Conservation (phyloP, 208 protist genomes). For the Acanthamoeba royreba region DNA sequence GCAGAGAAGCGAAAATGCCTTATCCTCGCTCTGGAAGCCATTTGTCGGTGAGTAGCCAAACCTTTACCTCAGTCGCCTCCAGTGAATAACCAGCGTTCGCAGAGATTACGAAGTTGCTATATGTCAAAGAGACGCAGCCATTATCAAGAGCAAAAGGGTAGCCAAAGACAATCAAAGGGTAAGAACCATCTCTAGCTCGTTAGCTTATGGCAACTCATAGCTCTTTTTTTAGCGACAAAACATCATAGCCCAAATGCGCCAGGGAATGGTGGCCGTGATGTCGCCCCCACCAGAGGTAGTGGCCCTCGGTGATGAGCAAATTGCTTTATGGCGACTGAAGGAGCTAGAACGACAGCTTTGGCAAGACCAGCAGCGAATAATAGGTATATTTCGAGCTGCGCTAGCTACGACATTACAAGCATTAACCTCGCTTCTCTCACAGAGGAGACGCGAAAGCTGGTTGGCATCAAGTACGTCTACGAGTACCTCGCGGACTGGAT, state of each 20-base stretch:
- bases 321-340: not conserved
- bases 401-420: not conserved
- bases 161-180: not conserved
- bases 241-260: not conserved
- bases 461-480: not conserved
- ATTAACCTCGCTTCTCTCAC: not conserved
- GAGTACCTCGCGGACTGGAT: not conserved
- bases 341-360: not conserved
- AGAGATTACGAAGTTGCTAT: not conserved
- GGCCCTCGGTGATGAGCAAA: not conserved
- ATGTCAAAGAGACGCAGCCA: not conserved
- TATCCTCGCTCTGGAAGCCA: not conserved
- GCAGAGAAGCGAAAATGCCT: not conserved
- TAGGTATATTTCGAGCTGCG: not conserved
- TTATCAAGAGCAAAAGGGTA: not conserved
- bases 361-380: not conserved
- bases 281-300: not conserved
- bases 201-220: not conserved
- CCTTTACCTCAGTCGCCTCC: too few relatives aligned
- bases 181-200: not conserved
- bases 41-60: not conserved
- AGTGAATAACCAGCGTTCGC: too few relatives aligned
- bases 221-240: not conserved
- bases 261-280: not conserved
- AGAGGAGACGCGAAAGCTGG: not conserved